These are phyloP conservation scores for Pichia heedii DNA, from an alignment of 805 yeast genomes.

Conservation along the genomic window DNA sequence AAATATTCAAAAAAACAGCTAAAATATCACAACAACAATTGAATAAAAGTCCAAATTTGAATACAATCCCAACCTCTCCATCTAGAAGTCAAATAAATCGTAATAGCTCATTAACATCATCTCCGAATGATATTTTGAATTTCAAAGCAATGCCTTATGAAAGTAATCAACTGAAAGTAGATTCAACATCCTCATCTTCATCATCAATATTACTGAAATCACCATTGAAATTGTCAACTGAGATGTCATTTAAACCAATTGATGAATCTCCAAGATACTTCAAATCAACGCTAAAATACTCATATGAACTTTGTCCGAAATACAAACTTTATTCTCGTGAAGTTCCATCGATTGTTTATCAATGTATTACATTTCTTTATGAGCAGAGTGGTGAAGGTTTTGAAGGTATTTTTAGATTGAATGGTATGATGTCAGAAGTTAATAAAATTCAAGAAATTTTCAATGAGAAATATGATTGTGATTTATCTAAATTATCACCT, in stretches of 20 bases:
- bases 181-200: neutral
- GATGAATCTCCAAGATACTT: conserved; percentile 33
- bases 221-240: conserved; percentile 5
- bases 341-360: conserved; percentile 67
- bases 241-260: conserved; percentile 8
- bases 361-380: conserved; percentile 64
- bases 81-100: neutral
- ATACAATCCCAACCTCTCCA: neutral
- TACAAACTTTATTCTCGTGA: conserved; percentile 32
- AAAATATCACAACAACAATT: neutral
- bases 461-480: conserved; percentile 60
- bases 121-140: conserved; percentile 18
- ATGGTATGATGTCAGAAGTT: conserved; percentile 78
- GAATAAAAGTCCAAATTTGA: conserved; percentile 2
- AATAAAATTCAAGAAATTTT: conserved; percentile 59
- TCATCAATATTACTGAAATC: neutral
- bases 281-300: conserved; percentile 52
- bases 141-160: conserved; percentile 28
- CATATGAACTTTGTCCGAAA: conserved; percentile 42
- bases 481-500: conserved; percentile 39
- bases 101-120: neutral
- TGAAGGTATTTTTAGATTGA: conserved; percentile 85
- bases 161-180: conserved; percentile 12
- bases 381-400: conserved; percentile 66
- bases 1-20: conserved; percentile 6